Percentiles rank a stretch among this genome's conserved stretches.
Evolutionary conservation across 495 filamentous ascomycete species (phyloP).

Genomic region (Filosporella fistucella): DNA sequence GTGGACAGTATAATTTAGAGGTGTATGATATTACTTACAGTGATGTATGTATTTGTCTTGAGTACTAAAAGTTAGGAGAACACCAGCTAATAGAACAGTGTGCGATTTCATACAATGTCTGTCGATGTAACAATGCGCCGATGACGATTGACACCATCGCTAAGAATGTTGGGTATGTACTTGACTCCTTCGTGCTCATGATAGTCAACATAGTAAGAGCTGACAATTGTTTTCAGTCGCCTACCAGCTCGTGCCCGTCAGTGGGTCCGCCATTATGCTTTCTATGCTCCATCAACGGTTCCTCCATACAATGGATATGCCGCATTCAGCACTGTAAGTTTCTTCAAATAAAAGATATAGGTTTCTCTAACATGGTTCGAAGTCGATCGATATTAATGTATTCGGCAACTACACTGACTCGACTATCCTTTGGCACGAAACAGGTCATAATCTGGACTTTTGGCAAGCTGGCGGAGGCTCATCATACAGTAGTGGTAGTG

Average conservation of each 20-base stretch:
- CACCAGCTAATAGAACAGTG: neutral
- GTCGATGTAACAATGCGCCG: neutral
- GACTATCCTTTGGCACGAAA: neutral
- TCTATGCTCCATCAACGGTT: neutral
- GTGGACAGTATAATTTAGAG: neutral
- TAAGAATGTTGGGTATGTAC: neutral
- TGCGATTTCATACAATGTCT: neutral
- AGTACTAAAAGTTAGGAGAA: neutral
- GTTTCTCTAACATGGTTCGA: too few relatives aligned
- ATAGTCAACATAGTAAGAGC: too few relatives aligned
- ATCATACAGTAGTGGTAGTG: neutral
- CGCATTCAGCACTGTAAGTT: neutral
- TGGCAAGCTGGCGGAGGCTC: neutral
- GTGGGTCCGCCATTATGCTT: neutral
- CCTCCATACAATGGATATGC: neutral
- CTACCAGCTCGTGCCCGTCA: neutral
- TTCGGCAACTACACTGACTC: neutral
- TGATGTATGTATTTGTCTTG: neutral
- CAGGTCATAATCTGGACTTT: neutral
- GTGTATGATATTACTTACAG: neutral
- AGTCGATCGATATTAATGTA: neutral
- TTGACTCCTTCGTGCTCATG: too few relatives aligned
- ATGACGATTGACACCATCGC: neutral
- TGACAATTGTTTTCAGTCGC: neutral
- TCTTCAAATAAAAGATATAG: too few relatives aligned